Conservation (phyloP, 2,329 filamentous ascomycete species). For the Penicillium aurantiogriseum region DNA sequence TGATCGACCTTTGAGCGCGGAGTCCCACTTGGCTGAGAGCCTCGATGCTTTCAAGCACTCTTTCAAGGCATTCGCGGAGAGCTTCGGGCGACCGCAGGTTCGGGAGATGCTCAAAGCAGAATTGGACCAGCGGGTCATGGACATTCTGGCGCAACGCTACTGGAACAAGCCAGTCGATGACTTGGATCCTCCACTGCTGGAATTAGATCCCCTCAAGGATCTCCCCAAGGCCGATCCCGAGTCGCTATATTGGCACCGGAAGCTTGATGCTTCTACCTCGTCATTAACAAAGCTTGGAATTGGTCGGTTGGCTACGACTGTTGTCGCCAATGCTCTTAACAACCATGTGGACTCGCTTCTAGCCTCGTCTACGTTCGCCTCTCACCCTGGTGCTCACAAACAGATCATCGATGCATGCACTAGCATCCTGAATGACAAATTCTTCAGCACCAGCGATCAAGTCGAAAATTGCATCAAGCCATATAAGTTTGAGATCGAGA, state of each 20-base stretch:
- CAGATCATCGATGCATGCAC: constrained; percentile 91
- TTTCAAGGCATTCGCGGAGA: constrained; percentile 89
- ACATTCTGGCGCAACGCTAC: constrained; percentile 87
- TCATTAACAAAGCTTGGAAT: constrained; percentile 92
- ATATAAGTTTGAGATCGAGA: constrained; percentile 96
- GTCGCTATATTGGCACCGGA: constrained; percentile 87
- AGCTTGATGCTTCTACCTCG: constrained; percentile 88
- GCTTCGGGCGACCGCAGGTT: constrained; percentile 86
- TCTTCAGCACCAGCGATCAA: constrained; percentile 96
- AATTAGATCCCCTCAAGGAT: constrained; percentile 70
- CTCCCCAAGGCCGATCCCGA: constrained; percentile 83
- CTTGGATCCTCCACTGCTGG: constrained; percentile 63
- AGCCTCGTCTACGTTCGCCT: constrained; percentile 75
- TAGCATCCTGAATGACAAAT: constrained; percentile 86
- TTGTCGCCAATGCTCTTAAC: constrained; percentile 85
- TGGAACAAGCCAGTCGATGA: constrained; percentile 97
- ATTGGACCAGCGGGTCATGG: constrained; percentile 90
- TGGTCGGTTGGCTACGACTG: constrained; percentile 84
- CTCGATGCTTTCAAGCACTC: constrained; percentile 96
- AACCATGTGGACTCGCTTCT: constrained; percentile 78
- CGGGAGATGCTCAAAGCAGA: constrained; percentile 86
- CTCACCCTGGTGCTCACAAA: constrained; percentile 86
- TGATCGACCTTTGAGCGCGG: constrained; percentile 87
- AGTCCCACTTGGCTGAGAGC: constrained; percentile 94
- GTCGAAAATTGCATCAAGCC: constrained; percentile 99